Evolutionary conservation across 2,329 filamentous ascomycete genomes (phyloP), one percentile per base, ranked within the genome.

Genomic region (Dothiorella sarmentorum): DNA sequence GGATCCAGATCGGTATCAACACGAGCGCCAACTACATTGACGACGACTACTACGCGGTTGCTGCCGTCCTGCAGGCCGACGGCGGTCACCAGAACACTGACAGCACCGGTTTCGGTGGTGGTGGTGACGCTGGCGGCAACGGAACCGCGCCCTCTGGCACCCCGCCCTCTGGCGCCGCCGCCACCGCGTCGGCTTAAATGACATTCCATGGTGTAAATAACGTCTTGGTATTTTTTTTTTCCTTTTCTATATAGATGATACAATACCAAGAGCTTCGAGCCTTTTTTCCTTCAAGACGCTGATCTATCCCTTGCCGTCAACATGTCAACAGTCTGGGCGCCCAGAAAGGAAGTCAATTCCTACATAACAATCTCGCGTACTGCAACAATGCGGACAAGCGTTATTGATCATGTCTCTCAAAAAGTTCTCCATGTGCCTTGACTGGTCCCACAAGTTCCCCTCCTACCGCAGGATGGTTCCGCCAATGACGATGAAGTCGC

Each of bases 1-100:
- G 69, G 69, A 64, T 73, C 49, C 40, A 47, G 31, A 49, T 60
- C 33, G 58, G 51, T 35, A 43, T 60, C 51, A 60, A 60, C 51
- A 60, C 42, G 11, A 49, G 38, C 13, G 51, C 42, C 10, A 55
- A 55, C 58, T 59, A 45, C 58, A 47, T 55, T 29, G 58, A 59
- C 22, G 49, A 55, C 24, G 27, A 53, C 18, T 55, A 53, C 58
- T 53, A 45, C 49, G 44, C 38, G 29, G 40, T 55, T n/a, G 49
- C 58, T 15, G 58, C 58, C 7, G 43, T 37, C 58, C 9, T 37
- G 29, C 49, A 59, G 47, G 58, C 38, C 22, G 38, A 53, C 22
- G 58, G 58, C 29, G 58, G 47, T 5, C 38, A 59, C 22, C 35
- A 47, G 38, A 55, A 59, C 38, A n/a, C 24, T 15, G 40, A 59